Base-by-base conservation (phyloP, 305 asterid species). In the Rubia peregrina region DNA sequence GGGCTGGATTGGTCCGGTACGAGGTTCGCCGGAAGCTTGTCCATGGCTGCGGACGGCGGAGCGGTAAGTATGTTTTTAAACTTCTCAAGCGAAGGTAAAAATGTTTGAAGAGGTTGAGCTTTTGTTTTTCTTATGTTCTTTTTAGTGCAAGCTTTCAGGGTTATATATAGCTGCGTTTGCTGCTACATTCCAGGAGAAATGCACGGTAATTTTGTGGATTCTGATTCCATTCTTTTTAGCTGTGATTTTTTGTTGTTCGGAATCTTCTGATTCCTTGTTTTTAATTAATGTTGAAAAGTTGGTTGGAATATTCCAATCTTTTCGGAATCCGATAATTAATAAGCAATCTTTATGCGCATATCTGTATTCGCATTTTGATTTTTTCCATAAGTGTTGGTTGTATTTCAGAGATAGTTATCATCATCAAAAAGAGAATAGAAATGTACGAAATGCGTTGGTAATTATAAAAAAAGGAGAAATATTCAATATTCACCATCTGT, bases 1-100 rank as follows among this genome's bases (percentile, higher is more conserved):
- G 96, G 93, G 55, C 83, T 87, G 26, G 90, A 81, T 0, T 74
- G 82, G 53, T 83, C 84, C 0, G 85, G 74, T 21, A 2, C 63
- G 51, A 80, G 82, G 65, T 83, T 86, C 0, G 69, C 1, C n/a
- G 90, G 96, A 3, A 86, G 82, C 33, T 70, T 26, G 0, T 46
- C 59, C 70, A 66, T 65, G 6, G 70, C 5, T 17, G 68, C 14
- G 7, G 21, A 11, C 14, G 49, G 16, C 49, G 49, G 49, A 9
- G 49, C 2, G 13, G 10, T 44, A 7, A 9, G 49, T 44, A 9
- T 0, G 5, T 5, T 41, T 41, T 41, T 41, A 5, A 41, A 2
- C 44, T 41, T 41, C 9, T 8, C 44, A 2, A 13, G 0, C 3
- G 11, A 44, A 10, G 16, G 16, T 44, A 5, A 26, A 60, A 60